These are phyloP conservation scores for Suaeda aralocaspica DNA, from an alignment of 148 eudicot genomes.

Conservation along the genomic window DNA sequence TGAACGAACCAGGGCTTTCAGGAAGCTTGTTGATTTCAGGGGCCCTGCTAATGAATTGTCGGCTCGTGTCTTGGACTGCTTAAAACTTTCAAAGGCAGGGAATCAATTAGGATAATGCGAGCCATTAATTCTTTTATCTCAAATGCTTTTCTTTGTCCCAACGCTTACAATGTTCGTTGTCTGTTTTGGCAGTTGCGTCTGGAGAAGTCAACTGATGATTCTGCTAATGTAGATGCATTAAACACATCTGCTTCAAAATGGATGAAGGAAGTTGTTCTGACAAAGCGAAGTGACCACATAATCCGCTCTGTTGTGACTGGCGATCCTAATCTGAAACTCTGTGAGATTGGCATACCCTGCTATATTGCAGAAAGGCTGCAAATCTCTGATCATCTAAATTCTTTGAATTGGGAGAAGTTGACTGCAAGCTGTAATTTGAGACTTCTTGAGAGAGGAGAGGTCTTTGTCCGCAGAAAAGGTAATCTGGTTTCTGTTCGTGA, in stretches of 20 bases:
- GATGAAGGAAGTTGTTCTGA: constrained; percentile 78
- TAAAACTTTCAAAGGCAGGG: constrained; percentile 78
- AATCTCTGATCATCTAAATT: constrained; percentile 57
- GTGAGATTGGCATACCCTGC: constrained; percentile 76
- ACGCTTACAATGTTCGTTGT: constrained; percentile 15
- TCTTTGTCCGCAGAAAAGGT: constrained; percentile 57
- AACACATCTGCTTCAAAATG: constrained; percentile 62
- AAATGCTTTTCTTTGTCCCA: background rate
- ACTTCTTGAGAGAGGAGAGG: constrained; percentile 55
- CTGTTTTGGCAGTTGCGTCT: constrained; percentile 55
- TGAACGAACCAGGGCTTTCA: constrained; percentile 73
- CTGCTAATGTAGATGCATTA: constrained; percentile 25
- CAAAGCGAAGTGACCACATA: constrained; percentile 70
- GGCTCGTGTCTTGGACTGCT: constrained; percentile 67
- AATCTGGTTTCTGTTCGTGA: constrained; percentile 37
- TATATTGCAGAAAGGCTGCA: constrained; percentile 69
- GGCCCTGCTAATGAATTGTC: constrained; percentile 78
- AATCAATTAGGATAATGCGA: constrained; percentile 4
- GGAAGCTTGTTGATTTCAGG: constrained; percentile 68
- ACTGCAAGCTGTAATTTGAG: constrained; percentile 42
- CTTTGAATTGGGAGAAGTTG: constrained; percentile 65
- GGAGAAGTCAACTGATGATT: constrained; percentile 48
- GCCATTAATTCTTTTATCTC: constrained; percentile 20
- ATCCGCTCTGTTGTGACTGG: constrained; percentile 90
- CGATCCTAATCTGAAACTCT: constrained; percentile 63